These are phyloP conservation scores for Falciphora oryzae DNA, from an alignment of 2,329 filamentous ascomycete genomes.

Conservation along the genomic window DNA sequence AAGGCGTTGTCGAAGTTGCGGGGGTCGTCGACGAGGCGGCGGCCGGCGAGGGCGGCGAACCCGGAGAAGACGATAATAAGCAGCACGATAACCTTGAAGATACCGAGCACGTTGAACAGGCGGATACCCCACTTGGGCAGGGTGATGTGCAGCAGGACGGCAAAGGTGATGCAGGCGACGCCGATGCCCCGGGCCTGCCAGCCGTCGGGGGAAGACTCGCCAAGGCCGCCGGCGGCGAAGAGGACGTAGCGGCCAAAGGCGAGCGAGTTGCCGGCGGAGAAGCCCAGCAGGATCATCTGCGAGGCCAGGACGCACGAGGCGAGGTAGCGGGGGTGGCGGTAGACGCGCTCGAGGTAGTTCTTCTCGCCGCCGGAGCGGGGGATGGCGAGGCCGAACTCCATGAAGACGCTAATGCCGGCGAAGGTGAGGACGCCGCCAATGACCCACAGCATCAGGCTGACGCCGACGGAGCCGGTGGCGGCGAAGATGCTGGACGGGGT, in stretches of 20 bases:
- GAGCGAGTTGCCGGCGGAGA: conserved; percentile 52
- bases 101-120: conserved; percentile 51
- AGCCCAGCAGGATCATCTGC: conserved; percentile 57
- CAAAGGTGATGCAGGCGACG: conserved; percentile 48
- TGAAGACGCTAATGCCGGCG: conserved; percentile 53
- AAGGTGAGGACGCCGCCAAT: conserved; percentile 44
- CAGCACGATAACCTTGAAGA: conserved; percentile 56
- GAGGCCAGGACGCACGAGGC: conserved; percentile 54
- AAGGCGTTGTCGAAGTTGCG: conserved; percentile 99
- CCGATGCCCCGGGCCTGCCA: conserved; percentile 54
- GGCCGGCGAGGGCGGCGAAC: conserved; percentile 49
- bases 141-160: conserved; percentile 44
- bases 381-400: conserved; percentile 58
- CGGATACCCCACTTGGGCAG: conserved; percentile 53
- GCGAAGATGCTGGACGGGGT: conserved; percentile 48
- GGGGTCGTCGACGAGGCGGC: conserved; percentile 93
- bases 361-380: conserved; percentile 59
- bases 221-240: conserved; percentile 39
- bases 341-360: conserved; percentile 61
- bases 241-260: conserved; percentile 53
- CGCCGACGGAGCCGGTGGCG: conserved; percentile 45
- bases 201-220: conserved; percentile 39
- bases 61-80: conserved; percentile 57
- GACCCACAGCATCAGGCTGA: conserved; percentile 33
- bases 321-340: conserved; percentile 51